These are phyloP conservation scores for Aciculoconidium aculeatum DNA, from an alignment of 805 yeast genomes.

Conservation along the genomic window DNA sequence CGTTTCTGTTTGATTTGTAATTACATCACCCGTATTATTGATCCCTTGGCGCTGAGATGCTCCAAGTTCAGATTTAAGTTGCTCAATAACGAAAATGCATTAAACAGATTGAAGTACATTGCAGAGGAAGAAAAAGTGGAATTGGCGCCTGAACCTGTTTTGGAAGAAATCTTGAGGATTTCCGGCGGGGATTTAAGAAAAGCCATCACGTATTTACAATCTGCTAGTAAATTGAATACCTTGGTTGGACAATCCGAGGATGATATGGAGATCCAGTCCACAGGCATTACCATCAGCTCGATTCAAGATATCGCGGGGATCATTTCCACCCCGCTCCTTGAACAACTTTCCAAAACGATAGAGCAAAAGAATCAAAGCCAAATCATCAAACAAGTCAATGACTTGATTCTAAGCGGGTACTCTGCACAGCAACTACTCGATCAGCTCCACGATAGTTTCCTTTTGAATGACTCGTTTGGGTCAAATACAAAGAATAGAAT, in stretches of 20 bases:
- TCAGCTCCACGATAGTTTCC: slow-evolving; percentile 65
- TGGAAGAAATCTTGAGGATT: slow-evolving; percentile 60
- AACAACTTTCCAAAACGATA: slow-evolving; percentile 32
- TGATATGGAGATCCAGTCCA: slow-evolving; percentile 31
- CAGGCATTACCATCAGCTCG: slow-evolving; percentile 38
- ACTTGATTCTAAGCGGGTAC: slow-evolving; percentile 65
- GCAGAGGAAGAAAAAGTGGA: slow-evolving; percentile 35
- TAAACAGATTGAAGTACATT: slow-evolving; percentile 59
- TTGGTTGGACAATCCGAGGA: slow-evolving; percentile 11
- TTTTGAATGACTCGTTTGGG: slow-evolving; percentile 46
- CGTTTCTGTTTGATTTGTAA: slow-evolving; percentile 94
- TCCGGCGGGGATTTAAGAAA: slow-evolving; percentile 89
- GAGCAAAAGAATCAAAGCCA: slow-evolving; percentile 17
- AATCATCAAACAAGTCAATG: slow-evolving; percentile 40
- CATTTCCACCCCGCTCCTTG: slow-evolving; percentile 47
- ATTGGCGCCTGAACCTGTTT: slow-evolving; percentile 41
- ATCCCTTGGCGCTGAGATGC: slow-evolving; percentile 94
- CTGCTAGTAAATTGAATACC: slow-evolving; percentile 58
- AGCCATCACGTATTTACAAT: slow-evolving; percentile 86
- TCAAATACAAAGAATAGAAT: slow-evolving; percentile 58
- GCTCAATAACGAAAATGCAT: slow-evolving; percentile 65
- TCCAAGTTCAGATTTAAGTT: slow-evolving; percentile 89
- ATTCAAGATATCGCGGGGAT: slow-evolving; percentile 75
- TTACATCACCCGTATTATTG: slow-evolving; percentile 93
- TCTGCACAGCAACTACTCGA: slow-evolving; percentile 66